Evolutionary conservation across 164 flowering plant genomes (phyloP).

Genomic region (Platanus orientalis): DNA sequence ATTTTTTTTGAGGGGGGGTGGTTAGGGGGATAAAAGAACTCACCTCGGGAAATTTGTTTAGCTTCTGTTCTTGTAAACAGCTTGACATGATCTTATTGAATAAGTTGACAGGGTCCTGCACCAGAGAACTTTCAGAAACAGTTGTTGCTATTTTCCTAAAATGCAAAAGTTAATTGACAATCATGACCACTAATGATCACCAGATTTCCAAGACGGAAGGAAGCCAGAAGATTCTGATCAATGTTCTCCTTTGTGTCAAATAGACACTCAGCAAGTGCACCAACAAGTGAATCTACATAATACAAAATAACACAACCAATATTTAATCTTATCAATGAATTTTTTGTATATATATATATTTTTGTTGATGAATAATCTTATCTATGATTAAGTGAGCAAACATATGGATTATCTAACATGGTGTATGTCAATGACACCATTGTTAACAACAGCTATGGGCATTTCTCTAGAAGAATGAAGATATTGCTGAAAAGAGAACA

Average conservation of each 20-base stretch:
- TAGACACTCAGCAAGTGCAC: slow-evolving; percentile 47
- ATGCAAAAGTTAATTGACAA: neutral
- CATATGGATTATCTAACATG: too few relatives aligned
- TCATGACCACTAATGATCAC: slow-evolving; percentile 23
- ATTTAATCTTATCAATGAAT: neutral
- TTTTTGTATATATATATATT: too few relatives aligned
- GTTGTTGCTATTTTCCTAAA: neutral
- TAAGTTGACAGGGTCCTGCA: slow-evolving; percentile 42
- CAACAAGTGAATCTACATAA: slow-evolving; percentile 41
- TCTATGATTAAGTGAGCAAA: too few relatives aligned
- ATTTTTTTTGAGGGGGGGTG: too few relatives aligned
- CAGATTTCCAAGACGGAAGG: slow-evolving; percentile 41
- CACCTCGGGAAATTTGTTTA: slow-evolving; percentile 46
- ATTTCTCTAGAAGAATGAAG: neutral
- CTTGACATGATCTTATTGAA: slow-evolving; percentile 37
- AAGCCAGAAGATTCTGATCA: slow-evolving; percentile 38
- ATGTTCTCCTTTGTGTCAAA: slow-evolving; percentile 67
- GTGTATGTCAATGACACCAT: too few relatives aligned
- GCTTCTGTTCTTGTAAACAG: slow-evolving; percentile 41
- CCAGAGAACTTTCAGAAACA: slow-evolving; percentile 2
- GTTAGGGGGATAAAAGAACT: slow-evolving; percentile 12
- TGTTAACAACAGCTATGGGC: neutral
- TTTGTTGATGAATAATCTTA: too few relatives aligned
- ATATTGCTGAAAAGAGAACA: neutral
- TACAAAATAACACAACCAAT: slow-evolving; percentile 2